Conservation (phyloP, 169 alveolate genomes). For the Eimeria maxima region DNA sequence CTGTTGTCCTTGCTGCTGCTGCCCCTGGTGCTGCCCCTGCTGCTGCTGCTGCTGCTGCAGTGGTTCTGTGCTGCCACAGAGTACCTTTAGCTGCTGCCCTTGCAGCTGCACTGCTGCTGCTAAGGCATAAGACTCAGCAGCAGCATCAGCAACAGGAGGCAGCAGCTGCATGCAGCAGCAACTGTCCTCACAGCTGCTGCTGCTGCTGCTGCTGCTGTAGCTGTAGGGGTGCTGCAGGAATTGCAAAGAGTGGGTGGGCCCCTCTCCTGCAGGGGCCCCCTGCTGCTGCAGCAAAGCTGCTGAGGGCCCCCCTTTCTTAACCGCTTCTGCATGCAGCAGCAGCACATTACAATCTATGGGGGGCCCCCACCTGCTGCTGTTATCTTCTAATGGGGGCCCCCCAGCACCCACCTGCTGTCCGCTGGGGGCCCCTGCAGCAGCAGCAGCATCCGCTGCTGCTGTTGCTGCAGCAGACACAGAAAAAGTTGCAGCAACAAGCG, state of each 20-base stretch:
- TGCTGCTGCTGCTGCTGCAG: conserved; percentile 36
- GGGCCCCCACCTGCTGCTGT: not conserved
- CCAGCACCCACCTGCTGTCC: not conserved
- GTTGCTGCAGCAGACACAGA: conserved; percentile 36
- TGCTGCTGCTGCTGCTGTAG: conserved; percentile 3
- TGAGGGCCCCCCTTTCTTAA: not conserved
- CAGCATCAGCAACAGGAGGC: not conserved
- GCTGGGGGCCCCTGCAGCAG: not conserved
- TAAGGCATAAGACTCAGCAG: not conserved
- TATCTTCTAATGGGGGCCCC: not conserved
- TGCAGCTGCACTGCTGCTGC: conserved; percentile 7
- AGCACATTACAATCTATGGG: not conserved
- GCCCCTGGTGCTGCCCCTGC: conserved; percentile 5
- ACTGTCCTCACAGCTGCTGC: not conserved
- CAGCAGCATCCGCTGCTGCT: not conserved
- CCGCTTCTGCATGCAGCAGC: conserved; percentile 47
- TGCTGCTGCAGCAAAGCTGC: not conserved
- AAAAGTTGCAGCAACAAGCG: conserved; percentile 6
- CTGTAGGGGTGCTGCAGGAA: conserved; percentile 7
- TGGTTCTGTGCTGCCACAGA: conserved; percentile 9
- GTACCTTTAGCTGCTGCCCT: not conserved
- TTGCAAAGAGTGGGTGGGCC: not conserved
- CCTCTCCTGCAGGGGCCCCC: not conserved
- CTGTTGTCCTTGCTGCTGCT: conserved; percentile 40
- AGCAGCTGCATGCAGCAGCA: conserved; percentile 50